A percentile compares a stretch with the other conserved stretches of the same genome.
These are phyloP conservation scores for Thalassiosira livingstoniorum DNA, from an alignment of 352 stramenopile species.

Conservation along the genomic window DNA sequence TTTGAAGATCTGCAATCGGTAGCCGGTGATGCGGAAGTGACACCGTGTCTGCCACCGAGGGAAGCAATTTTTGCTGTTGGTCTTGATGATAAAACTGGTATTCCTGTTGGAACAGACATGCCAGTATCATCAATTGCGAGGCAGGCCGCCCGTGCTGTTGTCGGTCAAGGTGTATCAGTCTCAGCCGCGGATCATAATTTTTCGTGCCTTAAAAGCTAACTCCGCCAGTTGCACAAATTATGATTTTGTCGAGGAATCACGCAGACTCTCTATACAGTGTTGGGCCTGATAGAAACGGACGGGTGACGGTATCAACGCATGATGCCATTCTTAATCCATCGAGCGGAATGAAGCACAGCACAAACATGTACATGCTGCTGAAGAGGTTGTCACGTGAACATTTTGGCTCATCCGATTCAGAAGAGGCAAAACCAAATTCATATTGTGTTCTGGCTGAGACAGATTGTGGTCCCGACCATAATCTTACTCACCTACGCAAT, in stretches of 20 bases:
- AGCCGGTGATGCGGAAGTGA: background rate
- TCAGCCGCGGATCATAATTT: constrained; percentile 9
- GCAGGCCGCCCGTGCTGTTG: background rate
- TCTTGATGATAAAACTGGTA: constrained; percentile 18
- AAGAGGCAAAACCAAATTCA: background rate
- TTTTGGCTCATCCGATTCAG: background rate
- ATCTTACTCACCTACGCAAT: constrained; percentile 10
- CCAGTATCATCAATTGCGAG: constrained; percentile 6
- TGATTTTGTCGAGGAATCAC: background rate
- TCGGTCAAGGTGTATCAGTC: background rate
- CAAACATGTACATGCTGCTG: no score
- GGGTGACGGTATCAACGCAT: constrained; percentile 16
- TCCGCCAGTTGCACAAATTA: constrained; percentile 11
- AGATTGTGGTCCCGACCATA: constrained; percentile 27
- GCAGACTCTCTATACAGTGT: constrained; percentile 25
- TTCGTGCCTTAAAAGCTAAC: background rate
- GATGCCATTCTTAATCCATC: constrained; percentile 27
- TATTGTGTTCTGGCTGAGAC: constrained; percentile 17
- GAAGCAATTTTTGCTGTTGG: background rate
- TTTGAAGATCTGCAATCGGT: background rate
- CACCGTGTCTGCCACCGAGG: background rate
- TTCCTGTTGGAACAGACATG: constrained; percentile 9
- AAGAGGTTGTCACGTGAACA: no score
- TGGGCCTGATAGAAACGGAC: constrained; percentile 20
- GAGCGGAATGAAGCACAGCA: constrained; percentile 12